A percentile compares a stretch with the other conserved stretches of the same genome.
phyloP scores from a whole-genome alignment of 2,329 filamentous ascomycete species.

The Penicillium sclerotiorum region DNA sequence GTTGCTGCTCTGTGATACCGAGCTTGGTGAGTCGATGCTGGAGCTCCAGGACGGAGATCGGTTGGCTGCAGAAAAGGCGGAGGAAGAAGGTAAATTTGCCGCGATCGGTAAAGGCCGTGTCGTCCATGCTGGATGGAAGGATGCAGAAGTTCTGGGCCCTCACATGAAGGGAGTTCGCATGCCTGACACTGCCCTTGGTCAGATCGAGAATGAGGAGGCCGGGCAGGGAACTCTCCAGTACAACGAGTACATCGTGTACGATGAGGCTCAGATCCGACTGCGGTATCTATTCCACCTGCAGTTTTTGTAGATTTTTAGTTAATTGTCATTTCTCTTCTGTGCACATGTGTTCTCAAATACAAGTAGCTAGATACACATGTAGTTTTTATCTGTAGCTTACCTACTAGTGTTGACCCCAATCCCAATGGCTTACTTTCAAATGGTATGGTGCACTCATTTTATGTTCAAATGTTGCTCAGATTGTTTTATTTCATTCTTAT shows the following conservation, averaged over 20 bases:
- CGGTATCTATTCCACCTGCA: slow-evolving; percentile 48
- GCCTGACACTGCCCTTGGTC: slow-evolving; percentile 33
- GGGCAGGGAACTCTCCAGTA: slow-evolving; percentile 34
- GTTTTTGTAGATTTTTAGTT: too few species aligned
- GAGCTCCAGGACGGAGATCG: slow-evolving; percentile 62
- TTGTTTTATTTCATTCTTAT: too few species aligned
- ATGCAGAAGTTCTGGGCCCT: slow-evolving; percentile 67
- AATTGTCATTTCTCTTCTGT: too few species aligned
- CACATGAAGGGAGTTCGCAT: slow-evolving; percentile 70
- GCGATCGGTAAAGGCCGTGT: slow-evolving; percentile 71
- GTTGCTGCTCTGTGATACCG: slow-evolving; percentile 80
- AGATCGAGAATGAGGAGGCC: neutral
- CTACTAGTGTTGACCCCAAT: too few species aligned
- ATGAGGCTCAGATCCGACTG: slow-evolving; percentile 51
- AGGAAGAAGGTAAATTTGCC: slow-evolving; percentile 61
- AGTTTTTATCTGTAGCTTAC: too few species aligned
- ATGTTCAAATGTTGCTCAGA: too few species aligned
- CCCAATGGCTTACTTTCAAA: too few species aligned
- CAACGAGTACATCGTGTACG: slow-evolving; percentile 55
- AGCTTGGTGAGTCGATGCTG: slow-evolving; percentile 75
- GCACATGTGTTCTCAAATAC: too few species aligned
- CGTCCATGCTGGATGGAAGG: slow-evolving; percentile 72
- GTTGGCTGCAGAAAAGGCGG: slow-evolving; percentile 65
- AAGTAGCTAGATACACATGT: too few species aligned
- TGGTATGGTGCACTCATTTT: too few species aligned